Conservation (phyloP, 306 rosid species). For the cucumber (Cucumis sativus) region DNA sequence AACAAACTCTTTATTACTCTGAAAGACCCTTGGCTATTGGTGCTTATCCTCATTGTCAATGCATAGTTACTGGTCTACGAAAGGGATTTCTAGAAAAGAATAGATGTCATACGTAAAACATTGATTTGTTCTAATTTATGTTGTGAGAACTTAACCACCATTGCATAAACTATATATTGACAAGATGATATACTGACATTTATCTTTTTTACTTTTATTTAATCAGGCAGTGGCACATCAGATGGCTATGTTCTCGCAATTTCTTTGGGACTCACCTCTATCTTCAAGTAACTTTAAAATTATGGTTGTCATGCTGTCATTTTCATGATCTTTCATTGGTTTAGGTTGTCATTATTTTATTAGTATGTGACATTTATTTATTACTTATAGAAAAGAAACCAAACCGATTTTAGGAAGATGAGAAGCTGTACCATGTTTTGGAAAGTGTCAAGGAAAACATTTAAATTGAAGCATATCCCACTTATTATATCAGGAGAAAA, state of each 20-base stretch:
- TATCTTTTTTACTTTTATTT: constrained; percentile 3
- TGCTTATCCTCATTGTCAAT: neutral
- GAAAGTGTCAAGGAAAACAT: too few relatives aligned
- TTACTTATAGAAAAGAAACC: neutral
- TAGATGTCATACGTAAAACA: neutral
- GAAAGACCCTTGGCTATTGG: neutral
- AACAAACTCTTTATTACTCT: neutral
- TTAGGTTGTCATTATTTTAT: neutral
- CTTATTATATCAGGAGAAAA: too few relatives aligned
- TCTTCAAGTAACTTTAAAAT: constrained; percentile 51
- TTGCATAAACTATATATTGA: neutral
- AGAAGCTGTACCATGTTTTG: too few relatives aligned
- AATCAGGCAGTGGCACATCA: constrained; percentile 43
- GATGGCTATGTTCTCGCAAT: constrained; percentile 80
- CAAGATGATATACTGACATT: neutral
- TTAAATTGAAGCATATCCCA: too few relatives aligned
- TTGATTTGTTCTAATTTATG: neutral
- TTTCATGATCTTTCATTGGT: neutral
- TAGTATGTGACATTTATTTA: neutral
- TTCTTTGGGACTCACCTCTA: constrained; percentile 74
- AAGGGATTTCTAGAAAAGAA: neutral
- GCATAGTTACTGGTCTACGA: neutral
- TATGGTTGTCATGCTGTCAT: constrained; percentile 2
- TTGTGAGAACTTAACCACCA: neutral
- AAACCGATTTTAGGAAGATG: neutral